phyloP scores from a whole-genome alignment of 306 rosid genomes.

The Fragaria vesca region DNA sequence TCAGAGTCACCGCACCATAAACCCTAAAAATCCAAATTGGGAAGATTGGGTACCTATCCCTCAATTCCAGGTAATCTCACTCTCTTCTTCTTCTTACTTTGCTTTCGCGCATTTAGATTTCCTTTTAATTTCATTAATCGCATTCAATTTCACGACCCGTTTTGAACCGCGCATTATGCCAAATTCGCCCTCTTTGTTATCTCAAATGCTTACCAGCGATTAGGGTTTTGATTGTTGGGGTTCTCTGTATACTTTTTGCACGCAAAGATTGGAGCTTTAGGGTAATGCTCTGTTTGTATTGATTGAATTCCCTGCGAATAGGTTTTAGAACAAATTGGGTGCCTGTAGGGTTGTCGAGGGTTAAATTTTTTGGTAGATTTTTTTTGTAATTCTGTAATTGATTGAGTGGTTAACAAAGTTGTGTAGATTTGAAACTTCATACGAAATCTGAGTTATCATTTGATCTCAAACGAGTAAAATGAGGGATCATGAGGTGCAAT shows the following conservation, averaged over 20 bases:
- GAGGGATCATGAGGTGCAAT: neutral
- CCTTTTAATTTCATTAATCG: neutral
- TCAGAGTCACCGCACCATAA: neutral
- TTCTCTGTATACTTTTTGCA: neutral
- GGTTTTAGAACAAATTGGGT: neutral
- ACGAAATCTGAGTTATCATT: neutral
- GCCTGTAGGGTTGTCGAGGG: neutral
- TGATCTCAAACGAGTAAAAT: neutral
- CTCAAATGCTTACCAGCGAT: no score
- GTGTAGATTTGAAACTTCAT: neutral
- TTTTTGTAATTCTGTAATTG: neutral
- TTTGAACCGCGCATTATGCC: neutral
- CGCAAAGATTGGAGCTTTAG: neutral
- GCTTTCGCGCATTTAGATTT: neutral
- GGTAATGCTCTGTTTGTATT: neutral
- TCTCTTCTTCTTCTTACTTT: neutral
- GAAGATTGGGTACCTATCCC: neutral
- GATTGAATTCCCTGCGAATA: neutral
- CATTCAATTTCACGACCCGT: neutral
- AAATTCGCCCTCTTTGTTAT: neutral
- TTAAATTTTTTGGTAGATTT: neutral
- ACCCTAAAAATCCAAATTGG: slow-evolving; percentile 23
- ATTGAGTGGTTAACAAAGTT: neutral
- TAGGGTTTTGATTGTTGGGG: neutral
- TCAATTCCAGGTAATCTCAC: slow-evolving; percentile 7